These are phyloP conservation scores for Mesotaenium endlicherianum DNA, from an alignment of 139 green algal species.

Conservation along the genomic window DNA sequence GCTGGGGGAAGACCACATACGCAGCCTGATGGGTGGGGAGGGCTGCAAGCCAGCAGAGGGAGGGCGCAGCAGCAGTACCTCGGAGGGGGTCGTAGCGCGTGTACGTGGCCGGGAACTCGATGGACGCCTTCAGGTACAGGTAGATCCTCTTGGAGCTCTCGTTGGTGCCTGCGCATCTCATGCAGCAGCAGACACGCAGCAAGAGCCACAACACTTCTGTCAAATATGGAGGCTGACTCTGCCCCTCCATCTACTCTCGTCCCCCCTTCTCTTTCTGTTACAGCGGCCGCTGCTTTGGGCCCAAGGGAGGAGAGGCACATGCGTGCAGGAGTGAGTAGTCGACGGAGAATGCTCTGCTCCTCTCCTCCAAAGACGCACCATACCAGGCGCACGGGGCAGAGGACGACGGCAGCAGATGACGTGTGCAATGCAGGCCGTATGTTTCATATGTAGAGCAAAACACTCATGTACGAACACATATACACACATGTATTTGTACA, in stretches of 20 bases:
- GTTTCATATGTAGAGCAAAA: not conserved
- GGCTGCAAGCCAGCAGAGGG: no score
- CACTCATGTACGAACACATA: not conserved
- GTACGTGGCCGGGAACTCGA: not conserved
- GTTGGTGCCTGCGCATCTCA: not conserved
- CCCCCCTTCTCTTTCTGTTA: no score
- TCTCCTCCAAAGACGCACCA: not conserved
- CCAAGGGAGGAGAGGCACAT: not conserved
- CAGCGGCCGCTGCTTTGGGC: no score
- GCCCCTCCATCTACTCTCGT: no score
- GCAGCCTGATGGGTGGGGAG: no score
- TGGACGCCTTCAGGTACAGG: not conserved
- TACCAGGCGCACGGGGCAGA: not conserved
- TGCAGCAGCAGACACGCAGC: no score
- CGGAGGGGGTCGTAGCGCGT: not conserved
- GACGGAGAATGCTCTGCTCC: not conserved
- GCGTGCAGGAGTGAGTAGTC: not conserved
- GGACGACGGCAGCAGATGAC: not conserved
- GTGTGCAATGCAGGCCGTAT: not conserved
- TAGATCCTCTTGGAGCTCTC: slow-evolving; percentile 12
- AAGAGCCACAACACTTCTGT: no score
- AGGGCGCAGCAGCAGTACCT: no score
- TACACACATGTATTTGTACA: not conserved
- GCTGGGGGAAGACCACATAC: no score
- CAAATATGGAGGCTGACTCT: no score